A percentile compares a stretch with the other conserved stretches of the same genome.
phyloP scores from a whole-genome alignment of 2,329 filamentous ascomycete species.

The Xylariaceae sp. region DNA sequence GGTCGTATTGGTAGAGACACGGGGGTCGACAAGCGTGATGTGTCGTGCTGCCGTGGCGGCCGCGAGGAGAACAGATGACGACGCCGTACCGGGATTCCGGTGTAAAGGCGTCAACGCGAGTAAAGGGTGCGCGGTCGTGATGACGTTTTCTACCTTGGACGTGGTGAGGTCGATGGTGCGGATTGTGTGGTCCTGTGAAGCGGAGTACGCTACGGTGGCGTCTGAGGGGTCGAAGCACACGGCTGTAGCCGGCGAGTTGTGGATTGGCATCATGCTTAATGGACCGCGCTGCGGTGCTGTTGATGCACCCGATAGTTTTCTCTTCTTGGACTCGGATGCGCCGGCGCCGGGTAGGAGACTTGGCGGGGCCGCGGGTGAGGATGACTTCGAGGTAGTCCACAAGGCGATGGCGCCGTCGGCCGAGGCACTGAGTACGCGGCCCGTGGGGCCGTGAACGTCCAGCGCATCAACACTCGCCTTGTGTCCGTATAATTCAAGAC shows the following conservation, averaged over 20 bases:
- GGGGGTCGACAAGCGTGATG: slow-evolving; percentile 88
- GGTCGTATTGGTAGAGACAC: slow-evolving; percentile 68
- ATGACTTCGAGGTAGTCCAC: slow-evolving; percentile 76
- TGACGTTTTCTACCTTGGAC: slow-evolving; percentile 67
- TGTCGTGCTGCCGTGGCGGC: slow-evolving; percentile 80
- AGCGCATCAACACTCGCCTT: slow-evolving; percentile 67
- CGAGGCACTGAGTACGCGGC: slow-evolving; percentile 78
- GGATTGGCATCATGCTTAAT: slow-evolving; percentile 64
- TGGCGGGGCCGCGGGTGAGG: slow-evolving; percentile 67
- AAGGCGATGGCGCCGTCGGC: slow-evolving; percentile 79
- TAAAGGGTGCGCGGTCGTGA: slow-evolving; percentile 78
- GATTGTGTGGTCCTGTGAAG: slow-evolving; percentile 84
- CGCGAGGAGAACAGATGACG: slow-evolving; percentile 43
- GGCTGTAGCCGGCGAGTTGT: slow-evolving; percentile 70
- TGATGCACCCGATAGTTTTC: slow-evolving; percentile 58
- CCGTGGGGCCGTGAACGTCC: slow-evolving; percentile 65
- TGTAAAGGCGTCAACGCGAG: slow-evolving; percentile 72
- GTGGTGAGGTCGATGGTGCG: slow-evolving; percentile 90
- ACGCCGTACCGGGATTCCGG: slow-evolving; percentile 41
- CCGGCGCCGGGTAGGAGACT: slow-evolving; percentile 62
- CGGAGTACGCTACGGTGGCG: slow-evolving; percentile 82
- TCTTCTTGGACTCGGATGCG: slow-evolving; percentile 62
- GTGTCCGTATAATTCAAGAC: slow-evolving; percentile 80
- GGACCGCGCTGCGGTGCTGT: slow-evolving; percentile 68
- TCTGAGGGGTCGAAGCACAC: slow-evolving; percentile 82